A percentile compares a stretch with the other conserved stretches of the same genome.
phyloP scores from a whole-genome alignment of 2,329 filamentous ascomycete species.

The Fusarium goolgardi region DNA sequence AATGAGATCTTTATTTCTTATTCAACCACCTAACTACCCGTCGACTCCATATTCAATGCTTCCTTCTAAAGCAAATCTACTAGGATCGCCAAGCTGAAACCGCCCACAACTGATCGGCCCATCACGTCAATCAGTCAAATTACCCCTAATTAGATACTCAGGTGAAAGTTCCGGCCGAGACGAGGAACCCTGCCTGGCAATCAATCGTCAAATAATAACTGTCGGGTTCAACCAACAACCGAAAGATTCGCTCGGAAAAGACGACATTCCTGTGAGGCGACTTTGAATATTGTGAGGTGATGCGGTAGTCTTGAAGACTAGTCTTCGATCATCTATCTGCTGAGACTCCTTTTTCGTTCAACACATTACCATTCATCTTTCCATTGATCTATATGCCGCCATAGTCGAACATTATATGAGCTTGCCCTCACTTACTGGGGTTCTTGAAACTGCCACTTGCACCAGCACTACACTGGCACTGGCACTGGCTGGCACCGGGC shows the following conservation, averaged over 20 bases:
- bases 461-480: constrained; percentile 1
- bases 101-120: constrained; percentile 24
- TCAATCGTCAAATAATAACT: constrained; percentile 28
- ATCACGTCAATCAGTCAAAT: constrained; percentile 18
- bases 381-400: background rate
- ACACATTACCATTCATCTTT: background rate
- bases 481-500: background rate
- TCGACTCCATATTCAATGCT: constrained; percentile 3
- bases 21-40: background rate
- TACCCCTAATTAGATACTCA: constrained; percentile 6
- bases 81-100: constrained; percentile 37
- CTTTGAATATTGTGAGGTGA: constrained; percentile 35
- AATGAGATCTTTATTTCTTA: constrained; percentile 20
- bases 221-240: constrained; percentile 24
- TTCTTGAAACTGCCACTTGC: constrained; percentile 4
- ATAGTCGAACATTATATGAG: constrained; percentile 7
- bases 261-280: constrained; percentile 32
- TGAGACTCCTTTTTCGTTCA: constrained; percentile 7
- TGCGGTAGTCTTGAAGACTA: background rate
- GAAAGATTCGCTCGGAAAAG: constrained; percentile 7
- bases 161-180: constrained; percentile 10
- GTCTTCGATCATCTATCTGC: background rate
- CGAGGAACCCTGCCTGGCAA: constrained; percentile 24
- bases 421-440: background rate
- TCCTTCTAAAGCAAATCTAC: constrained; percentile 5